These are phyloP conservation scores for Botryotinia globosa DNA, from an alignment of 2,329 filamentous ascomycete species.

Conservation along the genomic window DNA sequence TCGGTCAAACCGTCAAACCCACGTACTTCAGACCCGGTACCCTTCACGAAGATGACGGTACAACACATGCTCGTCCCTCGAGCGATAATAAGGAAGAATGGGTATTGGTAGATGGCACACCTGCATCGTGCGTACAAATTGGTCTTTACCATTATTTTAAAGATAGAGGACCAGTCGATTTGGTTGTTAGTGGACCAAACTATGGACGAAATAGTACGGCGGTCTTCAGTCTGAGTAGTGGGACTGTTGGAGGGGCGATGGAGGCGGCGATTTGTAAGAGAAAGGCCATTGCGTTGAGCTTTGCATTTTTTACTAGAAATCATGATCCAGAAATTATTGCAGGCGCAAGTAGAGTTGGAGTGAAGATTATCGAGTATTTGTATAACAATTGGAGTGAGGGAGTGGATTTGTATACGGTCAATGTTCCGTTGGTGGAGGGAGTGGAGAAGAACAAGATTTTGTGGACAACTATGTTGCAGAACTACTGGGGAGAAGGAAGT, in stretches of 20 bases:
- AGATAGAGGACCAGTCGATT: conserved; percentile 67
- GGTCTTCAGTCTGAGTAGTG: conserved; percentile 73
- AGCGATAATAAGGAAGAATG: conserved; percentile 65
- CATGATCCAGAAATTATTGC: conserved; percentile 81
- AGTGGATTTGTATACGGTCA: conserved; percentile 86
- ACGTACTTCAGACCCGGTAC: conserved; percentile 73
- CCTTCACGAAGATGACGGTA: conserved; percentile 62
- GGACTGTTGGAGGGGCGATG: conserved; percentile 73
- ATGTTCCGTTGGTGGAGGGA: conserved; percentile 79
- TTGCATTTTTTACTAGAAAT: conserved; percentile 79
- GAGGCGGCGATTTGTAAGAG: conserved; percentile 71
- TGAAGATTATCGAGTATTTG: conserved; percentile 76
- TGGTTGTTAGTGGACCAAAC: conserved; percentile 78
- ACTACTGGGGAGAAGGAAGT: conserved; percentile 80
- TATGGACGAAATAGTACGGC: conserved; percentile 81
- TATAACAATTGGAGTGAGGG: conserved; percentile 69
- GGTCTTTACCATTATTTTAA: conserved; percentile 77
- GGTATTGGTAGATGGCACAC: conserved; percentile 78
- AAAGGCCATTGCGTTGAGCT: conserved; percentile 78
- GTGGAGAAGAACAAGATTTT: conserved; percentile 70
- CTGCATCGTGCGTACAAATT: conserved; percentile 78
- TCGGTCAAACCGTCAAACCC: conserved; percentile 82
- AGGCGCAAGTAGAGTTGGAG: conserved; percentile 70
- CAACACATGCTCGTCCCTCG: conserved; percentile 59
- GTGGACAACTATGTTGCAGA: conserved; percentile 87